Evolutionary conservation across 352 stramenopile genomes (phyloP), one percentile per base, ranked within the genome.

Genomic region (Globisporangium spinosum): DNA sequence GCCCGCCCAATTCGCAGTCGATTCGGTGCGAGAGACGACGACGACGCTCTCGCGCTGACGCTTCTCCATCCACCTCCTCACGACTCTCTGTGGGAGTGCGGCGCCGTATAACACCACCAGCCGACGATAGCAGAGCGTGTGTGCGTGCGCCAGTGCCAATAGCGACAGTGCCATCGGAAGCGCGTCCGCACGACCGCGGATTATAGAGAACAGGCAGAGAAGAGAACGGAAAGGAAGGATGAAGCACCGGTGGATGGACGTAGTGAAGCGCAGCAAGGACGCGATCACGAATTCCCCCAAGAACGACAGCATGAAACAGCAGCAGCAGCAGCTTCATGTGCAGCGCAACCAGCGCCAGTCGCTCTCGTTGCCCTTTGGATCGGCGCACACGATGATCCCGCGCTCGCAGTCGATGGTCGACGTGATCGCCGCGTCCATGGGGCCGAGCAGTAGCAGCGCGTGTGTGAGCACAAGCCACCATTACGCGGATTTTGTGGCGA

Each of bases 201-300:
- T 38, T 38, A 38, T 38, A 38, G 7, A 12, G 38, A 49, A 9
- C 15, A 22, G 8, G 40, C 40, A 9, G n/a, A 17, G 40, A 49
- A 49, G 20, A 56, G 22, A 45, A 20, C 9, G 27, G 32, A 29
- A 29, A 29, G 8, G 60, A 92, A 29, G 8, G 60, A 92, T 92
- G 80, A 88, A 87, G 65, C 77, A 81, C 67, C 82, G 80, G 9
- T 92, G 84, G 84, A 83, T 90, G 62, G 84, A 92, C 53, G 84
- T 77, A 34, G 68, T 92, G 64, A 89, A 88, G 77, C 82, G 84
- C 70, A 68, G 78, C 65, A 69, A 69, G 45, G 64, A 69, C 32
- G 77, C 83, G 58, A 72, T 75, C n/a, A 49, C 72, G 47, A 64
- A 17, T 15, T 83, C 83, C 20, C 75, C 74, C 6, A 71, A 65